Evolutionary conservation across 2,329 filamentous ascomycete genomes (phyloP).

Genomic region (Penicillium sp.): DNA sequence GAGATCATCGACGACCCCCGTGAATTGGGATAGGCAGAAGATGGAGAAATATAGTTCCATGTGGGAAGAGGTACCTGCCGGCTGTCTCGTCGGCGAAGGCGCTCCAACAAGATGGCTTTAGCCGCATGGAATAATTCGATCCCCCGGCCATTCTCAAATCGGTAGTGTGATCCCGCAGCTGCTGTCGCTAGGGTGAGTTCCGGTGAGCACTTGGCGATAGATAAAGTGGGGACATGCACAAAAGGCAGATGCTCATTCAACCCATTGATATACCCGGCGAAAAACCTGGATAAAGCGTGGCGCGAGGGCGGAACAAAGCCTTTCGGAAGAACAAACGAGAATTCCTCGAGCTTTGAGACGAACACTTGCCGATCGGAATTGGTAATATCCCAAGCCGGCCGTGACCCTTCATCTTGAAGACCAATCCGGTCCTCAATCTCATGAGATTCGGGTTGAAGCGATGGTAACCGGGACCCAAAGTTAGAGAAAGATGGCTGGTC

Average conservation of each 20-base stretch:
- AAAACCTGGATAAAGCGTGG: slow-evolving; percentile 49
- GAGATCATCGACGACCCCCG: slow-evolving; percentile 43
- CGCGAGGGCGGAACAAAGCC: slow-evolving; percentile 51
- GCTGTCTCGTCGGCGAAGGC: slow-evolving; percentile 52
- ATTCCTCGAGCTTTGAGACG: slow-evolving; percentile 46
- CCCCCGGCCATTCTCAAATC: slow-evolving; percentile 51
- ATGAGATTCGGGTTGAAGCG: slow-evolving; percentile 47
- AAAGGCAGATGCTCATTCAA: slow-evolving; percentile 54
- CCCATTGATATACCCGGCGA: slow-evolving; percentile 54
- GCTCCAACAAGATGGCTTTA: slow-evolving; percentile 54
- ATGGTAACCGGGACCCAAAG: slow-evolving; percentile 49
- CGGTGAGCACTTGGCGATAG: slow-evolving; percentile 44
- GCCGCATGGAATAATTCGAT: slow-evolving; percentile 59
- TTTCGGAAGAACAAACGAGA: slow-evolving; percentile 47
- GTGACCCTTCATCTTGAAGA: slow-evolving; percentile 43
- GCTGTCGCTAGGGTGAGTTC: slow-evolving; percentile 54
- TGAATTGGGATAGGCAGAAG: slow-evolving; percentile 40
- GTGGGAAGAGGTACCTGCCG: slow-evolving; percentile 43
- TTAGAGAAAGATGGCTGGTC: slow-evolving; percentile 49
- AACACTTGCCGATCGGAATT: slow-evolving; percentile 48
- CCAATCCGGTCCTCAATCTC: slow-evolving; percentile 46
- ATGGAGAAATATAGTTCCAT: slow-evolving; percentile 43
- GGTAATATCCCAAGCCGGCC: slow-evolving; percentile 49
- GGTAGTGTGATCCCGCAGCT: slow-evolving; percentile 51
- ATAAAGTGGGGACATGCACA: slow-evolving; percentile 51